phyloP scores from a whole-genome alignment of 1,139 yeast genomes.

The Nadsonia starkeyi-henricii region DNA sequence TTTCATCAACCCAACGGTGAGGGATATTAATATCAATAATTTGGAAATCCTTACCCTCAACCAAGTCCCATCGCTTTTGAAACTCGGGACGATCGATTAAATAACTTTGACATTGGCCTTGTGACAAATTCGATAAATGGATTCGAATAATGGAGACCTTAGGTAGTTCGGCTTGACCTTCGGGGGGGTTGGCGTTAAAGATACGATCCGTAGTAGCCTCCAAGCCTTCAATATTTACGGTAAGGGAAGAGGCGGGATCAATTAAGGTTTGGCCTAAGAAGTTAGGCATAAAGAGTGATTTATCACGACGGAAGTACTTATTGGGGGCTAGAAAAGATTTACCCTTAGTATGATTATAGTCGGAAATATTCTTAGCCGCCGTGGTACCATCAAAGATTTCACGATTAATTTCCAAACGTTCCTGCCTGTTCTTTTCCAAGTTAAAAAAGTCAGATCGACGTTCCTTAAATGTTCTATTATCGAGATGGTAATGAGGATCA shows the following conservation, averaged over 20 bases:
- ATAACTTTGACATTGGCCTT: conserved; percentile 48
- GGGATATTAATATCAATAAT: conserved; percentile 64
- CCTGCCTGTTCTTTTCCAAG: conserved; percentile 27
- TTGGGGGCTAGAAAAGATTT: conserved; percentile 72
- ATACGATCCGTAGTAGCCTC: not conserved
- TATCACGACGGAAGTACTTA: conserved; percentile 61
- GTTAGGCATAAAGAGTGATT: conserved; percentile 77
- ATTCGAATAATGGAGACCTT: conserved; percentile 53
- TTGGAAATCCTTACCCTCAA: conserved; percentile 34
- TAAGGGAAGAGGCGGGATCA: conserved; percentile 27
- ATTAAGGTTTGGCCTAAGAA: conserved; percentile 45
- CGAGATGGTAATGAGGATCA: conserved; percentile 5
- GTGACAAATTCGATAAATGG: conserved; percentile 61
- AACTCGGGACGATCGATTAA: conserved; percentile 27
- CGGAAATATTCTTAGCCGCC: conserved; percentile 74
- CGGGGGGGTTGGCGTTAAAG: not conserved
- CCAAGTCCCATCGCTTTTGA: conserved; percentile 9
- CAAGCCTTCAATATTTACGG: conserved; percentile 29
- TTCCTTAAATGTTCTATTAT: conserved; percentile 31
- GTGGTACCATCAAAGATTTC: conserved; percentile 60
- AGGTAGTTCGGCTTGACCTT: not conserved
- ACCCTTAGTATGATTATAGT: conserved; percentile 68
- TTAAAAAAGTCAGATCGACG: conserved; percentile 26
- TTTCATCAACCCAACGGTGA: conserved; percentile 26
- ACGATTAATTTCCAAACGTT: conserved; percentile 49